These are phyloP conservation scores for Talinum fruticosum DNA, from an alignment of 148 eudicot genomes.

Conservation along the genomic window DNA sequence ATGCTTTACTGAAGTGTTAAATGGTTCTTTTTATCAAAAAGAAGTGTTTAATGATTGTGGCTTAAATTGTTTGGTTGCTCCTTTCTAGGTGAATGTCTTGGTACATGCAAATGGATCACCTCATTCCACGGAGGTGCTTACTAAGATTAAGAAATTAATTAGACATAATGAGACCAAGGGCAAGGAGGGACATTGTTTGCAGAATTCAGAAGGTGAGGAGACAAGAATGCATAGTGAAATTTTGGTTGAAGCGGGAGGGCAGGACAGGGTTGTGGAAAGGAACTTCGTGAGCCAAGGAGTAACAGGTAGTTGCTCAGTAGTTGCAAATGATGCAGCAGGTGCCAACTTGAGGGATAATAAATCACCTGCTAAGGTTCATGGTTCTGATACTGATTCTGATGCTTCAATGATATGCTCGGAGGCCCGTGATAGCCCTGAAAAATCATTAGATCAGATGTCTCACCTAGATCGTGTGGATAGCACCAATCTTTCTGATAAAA, in stretches of 20 bases:
- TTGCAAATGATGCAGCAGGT: conserved; percentile 22
- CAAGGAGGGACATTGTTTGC: conserved; percentile 27
- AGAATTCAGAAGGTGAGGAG: conserved; percentile 29
- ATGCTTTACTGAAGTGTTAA: neutral
- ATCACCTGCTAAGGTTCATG: conserved; percentile 34
- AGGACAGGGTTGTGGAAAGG: conserved; percentile 32
- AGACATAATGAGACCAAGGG: conserved; percentile 40
- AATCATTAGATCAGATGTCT: conserved; percentile 39
- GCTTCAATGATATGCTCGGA: conserved; percentile 61
- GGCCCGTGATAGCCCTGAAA: conserved; percentile 43
- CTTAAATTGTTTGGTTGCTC: conserved; percentile 13
- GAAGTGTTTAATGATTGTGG: neutral
- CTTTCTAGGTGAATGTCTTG: conserved; percentile 70
- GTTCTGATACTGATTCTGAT: conserved; percentile 62
- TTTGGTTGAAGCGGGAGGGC: conserved; percentile 57
- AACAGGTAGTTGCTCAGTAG: conserved; percentile 31
- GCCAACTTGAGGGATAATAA: conserved; percentile 21
- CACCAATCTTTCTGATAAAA: conserved; percentile 12
- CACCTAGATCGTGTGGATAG: conserved; percentile 31
- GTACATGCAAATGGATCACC: conserved; percentile 59
- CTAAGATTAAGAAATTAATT: conserved; percentile 43
- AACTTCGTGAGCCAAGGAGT: conserved; percentile 34
- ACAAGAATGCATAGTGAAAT: conserved; percentile 49
- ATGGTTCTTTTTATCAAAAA: too few species aligned
- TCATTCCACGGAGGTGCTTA: conserved; percentile 51